A percentile compares a stretch with the other conserved stretches of the same genome.
Conservation (phyloP, 306 rosid genomes). For the Luffa aegyptiaca region DNA sequence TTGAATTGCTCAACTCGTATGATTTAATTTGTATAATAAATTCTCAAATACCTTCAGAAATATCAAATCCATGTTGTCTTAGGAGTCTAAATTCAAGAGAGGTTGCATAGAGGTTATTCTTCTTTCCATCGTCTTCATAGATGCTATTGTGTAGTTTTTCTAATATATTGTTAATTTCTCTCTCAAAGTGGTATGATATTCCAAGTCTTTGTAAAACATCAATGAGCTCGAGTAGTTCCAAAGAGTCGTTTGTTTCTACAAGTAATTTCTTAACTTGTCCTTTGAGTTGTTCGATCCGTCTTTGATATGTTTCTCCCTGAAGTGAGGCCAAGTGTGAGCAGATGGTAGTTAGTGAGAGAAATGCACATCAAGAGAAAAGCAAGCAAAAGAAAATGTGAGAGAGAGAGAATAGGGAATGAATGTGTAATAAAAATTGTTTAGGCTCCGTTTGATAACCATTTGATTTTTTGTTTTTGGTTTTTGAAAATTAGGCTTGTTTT, state of each 20-base stretch:
- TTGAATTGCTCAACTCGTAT: not conserved
- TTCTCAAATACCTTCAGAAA: not conserved
- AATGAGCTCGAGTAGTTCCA: constrained; percentile 12
- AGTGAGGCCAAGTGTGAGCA: too few relatives aligned
- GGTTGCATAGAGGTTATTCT: constrained; percentile 2
- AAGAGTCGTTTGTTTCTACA: not conserved
- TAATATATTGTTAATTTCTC: not conserved
- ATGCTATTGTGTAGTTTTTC: not conserved
- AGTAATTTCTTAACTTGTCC: not conserved
- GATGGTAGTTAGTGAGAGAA: too few relatives aligned
- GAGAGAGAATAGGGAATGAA: too few relatives aligned
- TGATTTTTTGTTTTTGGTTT: too few relatives aligned
- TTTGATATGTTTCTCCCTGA: constrained; percentile 6
- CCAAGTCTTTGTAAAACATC: not conserved
- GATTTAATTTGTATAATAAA: not conserved
- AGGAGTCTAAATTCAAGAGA: constrained; percentile 11
- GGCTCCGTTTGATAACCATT: too few relatives aligned
- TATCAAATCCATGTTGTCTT: not conserved
- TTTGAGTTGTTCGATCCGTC: not conserved
- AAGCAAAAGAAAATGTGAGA: too few relatives aligned
- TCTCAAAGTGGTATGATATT: constrained; percentile 14
- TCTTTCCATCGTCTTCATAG: not conserved
- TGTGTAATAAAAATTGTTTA: too few relatives aligned
- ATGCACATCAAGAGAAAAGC: too few relatives aligned
- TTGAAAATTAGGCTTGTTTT: too few relatives aligned